Conservation (phyloP, 441 rosid genomes). For the Manihot esculenta region DNA sequence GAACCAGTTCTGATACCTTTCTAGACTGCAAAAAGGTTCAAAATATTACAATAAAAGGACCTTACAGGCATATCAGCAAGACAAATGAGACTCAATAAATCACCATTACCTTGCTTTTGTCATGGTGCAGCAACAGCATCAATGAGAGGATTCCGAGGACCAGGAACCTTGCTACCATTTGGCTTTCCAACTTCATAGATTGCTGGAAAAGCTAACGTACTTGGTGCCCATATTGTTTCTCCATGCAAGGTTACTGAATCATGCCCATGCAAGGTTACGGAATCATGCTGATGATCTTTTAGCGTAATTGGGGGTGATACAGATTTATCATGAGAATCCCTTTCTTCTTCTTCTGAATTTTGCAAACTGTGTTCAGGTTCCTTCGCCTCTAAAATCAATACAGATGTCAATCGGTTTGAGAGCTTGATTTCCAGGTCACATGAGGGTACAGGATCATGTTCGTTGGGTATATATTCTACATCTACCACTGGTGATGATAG, state of each 20-base stretch:
- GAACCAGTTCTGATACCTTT: conserved; percentile 68
- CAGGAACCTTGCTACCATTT: conserved; percentile 69
- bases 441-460: conserved; percentile 30
- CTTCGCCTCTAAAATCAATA: conserved; percentile 31
- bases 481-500: conserved; percentile 23
- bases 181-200: conserved; percentile 51
- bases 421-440: conserved; percentile 32
- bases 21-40: conserved; percentile 62
- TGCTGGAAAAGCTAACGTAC: conserved; percentile 43
- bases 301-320: conserved; percentile 19
- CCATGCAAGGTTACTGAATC: conserved; percentile 33
- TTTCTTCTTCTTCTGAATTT: conserved; percentile 34
- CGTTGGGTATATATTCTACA: conserved; percentile 31
- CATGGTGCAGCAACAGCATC: conserved; percentile 96
- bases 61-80: background rate
- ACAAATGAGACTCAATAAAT: conserved; percentile 17
- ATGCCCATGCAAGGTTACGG: conserved; percentile 29
- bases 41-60: conserved; percentile 3
- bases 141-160: conserved; percentile 87
- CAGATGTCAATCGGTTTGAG: conserved; percentile 26
- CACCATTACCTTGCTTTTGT: conserved; percentile 82
- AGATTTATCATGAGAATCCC: conserved; percentile 27
- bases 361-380: conserved; percentile 24
- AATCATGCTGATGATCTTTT: conserved; percentile 35
- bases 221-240: conserved; percentile 44